Base-by-base conservation (phyloP, 148 eudicot genomes). In the Tetragonia tetragonoides region DNA sequence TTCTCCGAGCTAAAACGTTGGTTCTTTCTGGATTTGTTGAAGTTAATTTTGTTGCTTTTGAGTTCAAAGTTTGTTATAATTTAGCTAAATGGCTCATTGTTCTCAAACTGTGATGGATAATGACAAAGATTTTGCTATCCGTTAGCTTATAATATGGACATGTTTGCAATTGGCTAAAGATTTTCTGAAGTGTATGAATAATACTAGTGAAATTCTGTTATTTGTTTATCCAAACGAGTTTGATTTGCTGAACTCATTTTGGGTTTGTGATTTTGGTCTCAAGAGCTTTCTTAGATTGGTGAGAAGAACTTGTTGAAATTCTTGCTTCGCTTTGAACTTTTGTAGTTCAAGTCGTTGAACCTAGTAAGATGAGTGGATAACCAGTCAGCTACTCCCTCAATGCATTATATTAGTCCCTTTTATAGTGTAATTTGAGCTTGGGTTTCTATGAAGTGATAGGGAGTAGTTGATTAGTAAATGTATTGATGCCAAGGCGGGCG, bases 121-220 rank as follows among this genome's bases (percentile, higher is more conserved):
- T 47, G 73, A 57, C 23, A 47, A 66, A 63, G 79, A 5, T 60
- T 72, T 49, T 71, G 63, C 42, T 56, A 12, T 51, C 12, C 42
- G 5, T 66, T 4, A 10, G 2, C 3, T 21, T 61, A 34, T 20
- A 12, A 20, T 53, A 39, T 18, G 7, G 10, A 3, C 3, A 54
- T 68, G 66, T 41, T n/a, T 68, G 66, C 23, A 15, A 42, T 67
- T 77, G 24, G 62, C 38, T 24, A 41, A 10, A 10, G 9, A 37
- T 64, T 17, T 21, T 49, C 42, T 46, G 10, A 72, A 16, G 10
- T 53, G 28, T 54, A 28, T 28, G 1, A 28, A 28, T 28, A 28
- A 49, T 10, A 49, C 53, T 9, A 49, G 10, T 6, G 11, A 49
- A 49, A 49, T 49, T 6, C 53, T 49, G 53, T 49, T 9, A 49